phyloP scores from a whole-genome alignment of 2,329 filamentous ascomycete species.

The Periconia digitata region DNA sequence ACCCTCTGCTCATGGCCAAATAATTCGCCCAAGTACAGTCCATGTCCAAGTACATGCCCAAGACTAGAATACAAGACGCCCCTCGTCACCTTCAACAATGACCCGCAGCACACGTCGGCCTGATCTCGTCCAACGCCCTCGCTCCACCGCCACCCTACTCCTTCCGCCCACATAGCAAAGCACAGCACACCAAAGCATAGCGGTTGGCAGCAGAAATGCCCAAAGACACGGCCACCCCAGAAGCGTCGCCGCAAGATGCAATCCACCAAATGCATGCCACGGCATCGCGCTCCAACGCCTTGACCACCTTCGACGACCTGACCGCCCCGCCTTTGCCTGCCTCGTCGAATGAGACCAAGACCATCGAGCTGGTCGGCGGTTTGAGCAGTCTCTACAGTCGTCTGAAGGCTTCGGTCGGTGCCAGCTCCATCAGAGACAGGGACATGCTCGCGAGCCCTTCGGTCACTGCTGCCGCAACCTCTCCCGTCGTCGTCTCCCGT shows the following conservation, averaged over 20 bases:
- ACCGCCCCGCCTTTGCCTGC: conserved; percentile 66
- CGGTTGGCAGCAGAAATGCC: conserved; percentile 25
- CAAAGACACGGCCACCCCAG: conserved; percentile 11
- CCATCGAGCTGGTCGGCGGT: conserved; percentile 76
- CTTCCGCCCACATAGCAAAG: neutral
- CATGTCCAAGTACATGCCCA: neutral
- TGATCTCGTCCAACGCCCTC: conserved; percentile 2
- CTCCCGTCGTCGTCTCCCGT: conserved; percentile 38
- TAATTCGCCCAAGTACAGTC: neutral
- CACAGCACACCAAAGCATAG: neutral
- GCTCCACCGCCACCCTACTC: neutral
- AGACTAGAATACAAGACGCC: neutral
- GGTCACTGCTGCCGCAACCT: conserved; percentile 35
- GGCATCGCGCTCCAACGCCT: conserved; percentile 78
- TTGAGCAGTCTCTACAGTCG: conserved; percentile 87
- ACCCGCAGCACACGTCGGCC: neutral
- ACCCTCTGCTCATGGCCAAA: no score
- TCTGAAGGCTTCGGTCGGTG: conserved; percentile 76
- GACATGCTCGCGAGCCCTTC: conserved; percentile 45
- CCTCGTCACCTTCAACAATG: no score
- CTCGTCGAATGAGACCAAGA: conserved; percentile 66
- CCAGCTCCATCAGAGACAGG: conserved; percentile 52
- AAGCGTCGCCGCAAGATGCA: conserved; percentile 22
- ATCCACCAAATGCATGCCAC: conserved; percentile 87
- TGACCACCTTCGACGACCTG: conserved; percentile 95